Base-by-base conservation (phyloP, 2,329 filamentous ascomycete genomes). In the Drechslerella coelobrocha region DNA sequence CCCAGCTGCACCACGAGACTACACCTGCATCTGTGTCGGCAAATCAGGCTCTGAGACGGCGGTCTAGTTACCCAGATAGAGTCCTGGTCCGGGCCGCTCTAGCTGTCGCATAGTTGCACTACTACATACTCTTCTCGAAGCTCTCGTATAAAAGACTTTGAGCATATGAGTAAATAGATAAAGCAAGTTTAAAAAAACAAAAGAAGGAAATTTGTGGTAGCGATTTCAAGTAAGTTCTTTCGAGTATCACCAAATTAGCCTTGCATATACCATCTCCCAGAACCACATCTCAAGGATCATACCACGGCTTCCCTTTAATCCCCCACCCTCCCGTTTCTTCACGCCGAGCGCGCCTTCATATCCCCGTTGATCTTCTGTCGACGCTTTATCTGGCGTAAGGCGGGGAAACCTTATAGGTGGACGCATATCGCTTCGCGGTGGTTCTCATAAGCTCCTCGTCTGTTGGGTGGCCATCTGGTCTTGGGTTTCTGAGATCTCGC, bases 41-140 rank as follows among this genome's bases (percentile, higher is more conserved):
- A 63, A 63, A 60, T 51, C 59, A 71, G 59, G 50, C 50, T 57
- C 52, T 69, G 66, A 59, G 48, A 71, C 66, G 66, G 55, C 66
- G 66, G 66, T 63, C 47, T 56, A 71, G 62, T 71, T 71, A 71
- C 66, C 66, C 54, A 71, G 59, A 69, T 63, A 48, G 66, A 68
- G 59, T 61, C 39, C 66, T 71, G 31, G 47, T 29, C 59, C 53
- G 66, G 63, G 47, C 29, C 27, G 34, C 66, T 47, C 43, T 53
- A 59, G 59, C 48, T 71, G 52, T 69, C 45, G 59, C 57, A 63
- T 55, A 71, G 66, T 71, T 23, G 66, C 59, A 71, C 66, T 63
- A 51, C 59, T 63, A 50, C 41, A 17, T 52, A 62, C 57, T 34
- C 45, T 54, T 59, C 21, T 63, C 56, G 63, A 63, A 53, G 47